Base-by-base conservation (phyloP, 805 yeast species). In the Komagataella mondaviorum region DNA sequence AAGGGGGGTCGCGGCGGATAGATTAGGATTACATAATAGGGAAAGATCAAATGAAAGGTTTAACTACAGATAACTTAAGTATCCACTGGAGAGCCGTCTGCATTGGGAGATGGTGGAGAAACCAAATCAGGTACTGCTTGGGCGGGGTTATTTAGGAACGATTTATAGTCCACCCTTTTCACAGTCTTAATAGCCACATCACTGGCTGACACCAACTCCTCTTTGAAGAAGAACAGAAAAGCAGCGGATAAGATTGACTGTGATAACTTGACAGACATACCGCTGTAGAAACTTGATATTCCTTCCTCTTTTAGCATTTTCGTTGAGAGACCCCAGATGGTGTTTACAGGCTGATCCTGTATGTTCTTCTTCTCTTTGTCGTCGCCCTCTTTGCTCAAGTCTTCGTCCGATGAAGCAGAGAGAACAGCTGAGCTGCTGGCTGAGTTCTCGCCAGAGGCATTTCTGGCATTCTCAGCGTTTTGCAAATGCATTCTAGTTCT, bases 201-300 rank as follows among this genome's bases (percentile, higher is more conserved):
- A 48, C 87, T 77, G 48, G 83, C 73, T 2, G 71, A 61, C 53
- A 85, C 80, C 57, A 89, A 76, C 65, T 86, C 89, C 66, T 90
- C 96, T 69, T 90, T 90, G 70, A 90, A 88, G 66, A 82, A 86
- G 63, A 90, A 90, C 60, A 90, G 72, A 59, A 90, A 86, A 0
- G 96, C 96, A 2, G 96, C 91, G 45, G 95, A 88, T 53, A 84
- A 64, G 48, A 91, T 88, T 54, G 90, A 80, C 69, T 90, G 98
- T 23, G 83, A 66, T 54, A 91, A 72, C 68, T 90, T 90, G 51
- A 89, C 80, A 51, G 77, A 70, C 55, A 90, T 75, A 1, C 98
- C 98, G 49, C 82, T 80, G 70, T 89, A 90, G 54, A 90, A 78
- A 1, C 89, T 86, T 45, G 73, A 71, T 47, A 87, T 56, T 8